Percentiles rank a stretch among this genome's conserved stretches.
Conservation (phyloP, 2,329 filamentous ascomycete genomes). For the Cercospora citrullina region DNA sequence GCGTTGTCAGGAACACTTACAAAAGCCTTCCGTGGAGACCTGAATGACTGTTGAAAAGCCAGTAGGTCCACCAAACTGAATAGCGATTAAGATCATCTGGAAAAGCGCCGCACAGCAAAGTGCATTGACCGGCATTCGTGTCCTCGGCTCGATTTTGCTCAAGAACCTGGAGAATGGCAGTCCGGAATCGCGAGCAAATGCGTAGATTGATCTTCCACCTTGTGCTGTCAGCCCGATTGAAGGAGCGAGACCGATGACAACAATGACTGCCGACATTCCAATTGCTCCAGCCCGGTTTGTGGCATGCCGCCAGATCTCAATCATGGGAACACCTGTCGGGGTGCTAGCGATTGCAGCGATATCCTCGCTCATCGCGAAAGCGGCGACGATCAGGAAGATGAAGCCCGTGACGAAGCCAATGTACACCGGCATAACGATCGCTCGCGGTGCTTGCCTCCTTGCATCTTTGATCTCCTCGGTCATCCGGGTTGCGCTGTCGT, state of each 20-base stretch:
- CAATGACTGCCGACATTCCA: conserved; percentile 50
- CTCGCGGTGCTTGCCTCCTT: conserved; percentile 52
- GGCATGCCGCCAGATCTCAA: conserved; percentile 55
- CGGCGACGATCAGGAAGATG: conserved; percentile 50
- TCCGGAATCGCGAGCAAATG: conserved; percentile 54
- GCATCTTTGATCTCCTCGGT: conserved; percentile 57
- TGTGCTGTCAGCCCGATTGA: conserved; percentile 52
- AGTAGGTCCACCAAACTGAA: conserved; percentile 39
- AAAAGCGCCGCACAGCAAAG: conserved; percentile 50
- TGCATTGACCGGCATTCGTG: conserved; percentile 53
- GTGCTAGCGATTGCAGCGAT: conserved; percentile 49
- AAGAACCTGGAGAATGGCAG: conserved; percentile 54
- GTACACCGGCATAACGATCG: conserved; percentile 49
- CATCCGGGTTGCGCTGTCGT: conserved; percentile 55
- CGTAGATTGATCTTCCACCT: conserved; percentile 50
- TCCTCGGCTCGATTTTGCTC: conserved; percentile 49
- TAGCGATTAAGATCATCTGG: conserved; percentile 55
- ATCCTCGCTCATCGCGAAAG: conserved; percentile 53
- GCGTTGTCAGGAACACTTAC: conserved; percentile 9
- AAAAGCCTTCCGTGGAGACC: conserved; percentile 60
- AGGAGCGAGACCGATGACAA: conserved; percentile 50
- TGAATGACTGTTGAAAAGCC: conserved; percentile 55
- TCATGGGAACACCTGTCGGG: conserved; percentile 53
- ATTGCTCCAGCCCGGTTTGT: conserved; percentile 50
- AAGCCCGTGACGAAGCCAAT: conserved; percentile 51